Base-by-base conservation (phyloP, 345 rosid genomes). In the Anastatica hierochuntica region DNA sequence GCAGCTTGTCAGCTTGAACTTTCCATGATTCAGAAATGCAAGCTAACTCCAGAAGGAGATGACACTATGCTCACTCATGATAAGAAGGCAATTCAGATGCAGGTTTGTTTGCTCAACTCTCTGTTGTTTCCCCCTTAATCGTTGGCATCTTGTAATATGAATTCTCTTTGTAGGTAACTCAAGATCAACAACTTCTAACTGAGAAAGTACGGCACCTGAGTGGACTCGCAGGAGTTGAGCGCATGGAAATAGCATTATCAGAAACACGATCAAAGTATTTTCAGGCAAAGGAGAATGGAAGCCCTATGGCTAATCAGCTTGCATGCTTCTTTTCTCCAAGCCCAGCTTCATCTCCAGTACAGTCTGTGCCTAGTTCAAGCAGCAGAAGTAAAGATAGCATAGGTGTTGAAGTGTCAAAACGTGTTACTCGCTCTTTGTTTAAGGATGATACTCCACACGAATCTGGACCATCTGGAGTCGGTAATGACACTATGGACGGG, bases 1-100 rank as follows among this genome's bases (percentile, higher is more conserved):
- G 97, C 99, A 12, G 98, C 97, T 16, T 92, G 98, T 79, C 95
- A 88, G 76, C 96, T 92, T 46, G 98, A 92, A 76, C 86, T 88
- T 27, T 92, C 95, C 35, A 92, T 92, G 98, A 83, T 92, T 61
- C 84, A 88, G 19, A 88, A 84, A 57, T 88, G 97, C 75, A 85
- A 77, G 73, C 48, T 88, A 59, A 80, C 81, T 36, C 66, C 84
- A 5, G 80, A 76, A 63, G 97, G 90, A 45, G 84, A 67, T 17
- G 63, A 19, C 46, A 58, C 56, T 47, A 49, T 54, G 29, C 95
- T 92, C 69, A 83, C 82, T 56, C 94, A 83, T 78, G 98, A 88
- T 73, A 58, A 81, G 95, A 88, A 79, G 74, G 98, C 98, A 44
- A 75, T 92, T 57, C 94, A 78, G 66, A 74, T 76, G 63, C 96